A percentile compares a stretch with the other conserved stretches of the same genome.
Conservation (phyloP, 768 basidiomycete genomes). For the Lactifluus echinatus region DNA sequence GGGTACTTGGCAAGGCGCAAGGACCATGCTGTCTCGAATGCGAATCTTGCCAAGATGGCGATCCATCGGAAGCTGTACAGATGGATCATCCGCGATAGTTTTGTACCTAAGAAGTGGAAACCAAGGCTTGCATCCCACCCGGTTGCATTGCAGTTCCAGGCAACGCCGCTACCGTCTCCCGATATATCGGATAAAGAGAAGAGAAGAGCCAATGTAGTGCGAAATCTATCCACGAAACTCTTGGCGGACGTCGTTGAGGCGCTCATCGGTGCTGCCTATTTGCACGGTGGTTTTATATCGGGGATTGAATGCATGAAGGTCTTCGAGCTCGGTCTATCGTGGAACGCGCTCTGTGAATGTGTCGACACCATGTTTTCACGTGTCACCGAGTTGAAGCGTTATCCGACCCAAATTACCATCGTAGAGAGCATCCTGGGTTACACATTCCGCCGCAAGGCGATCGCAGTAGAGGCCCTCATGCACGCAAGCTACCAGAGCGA, state of each 20-base stretch:
- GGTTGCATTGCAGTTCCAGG: constrained; percentile 4
- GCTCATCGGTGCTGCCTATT: constrained; percentile 68
- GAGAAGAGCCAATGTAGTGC: constrained; percentile 24
- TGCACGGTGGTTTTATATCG: constrained; percentile 55
- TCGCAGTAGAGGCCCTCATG: constrained; percentile 67
- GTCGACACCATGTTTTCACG: constrained; percentile 38
- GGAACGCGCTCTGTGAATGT: constrained; percentile 41
- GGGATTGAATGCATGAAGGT: constrained; percentile 49
- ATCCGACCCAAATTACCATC: constrained; percentile 42
- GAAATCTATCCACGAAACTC: constrained; percentile 66
- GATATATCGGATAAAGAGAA: constrained; percentile 21
- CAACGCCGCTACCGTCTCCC: not conserved
- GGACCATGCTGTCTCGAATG: constrained; percentile 68
- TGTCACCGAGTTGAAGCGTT: constrained; percentile 29
- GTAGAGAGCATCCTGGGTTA: constrained; percentile 66
- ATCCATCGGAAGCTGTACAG: constrained; percentile 41
- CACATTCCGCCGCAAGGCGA: constrained; percentile 48
- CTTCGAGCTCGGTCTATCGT: constrained; percentile 55
- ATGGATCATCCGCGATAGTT: constrained; percentile 59
- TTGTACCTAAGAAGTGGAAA: constrained; percentile 34
- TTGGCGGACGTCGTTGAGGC: constrained; percentile 82
- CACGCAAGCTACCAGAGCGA: constrained; percentile 64
- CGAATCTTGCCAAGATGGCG: constrained; percentile 57
- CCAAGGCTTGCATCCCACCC: constrained; percentile 27
- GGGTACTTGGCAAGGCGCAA: constrained; percentile 64